These are phyloP conservation scores for Apiospora koreana DNA, from an alignment of 2,329 filamentous ascomycete species.

Conservation along the genomic window DNA sequence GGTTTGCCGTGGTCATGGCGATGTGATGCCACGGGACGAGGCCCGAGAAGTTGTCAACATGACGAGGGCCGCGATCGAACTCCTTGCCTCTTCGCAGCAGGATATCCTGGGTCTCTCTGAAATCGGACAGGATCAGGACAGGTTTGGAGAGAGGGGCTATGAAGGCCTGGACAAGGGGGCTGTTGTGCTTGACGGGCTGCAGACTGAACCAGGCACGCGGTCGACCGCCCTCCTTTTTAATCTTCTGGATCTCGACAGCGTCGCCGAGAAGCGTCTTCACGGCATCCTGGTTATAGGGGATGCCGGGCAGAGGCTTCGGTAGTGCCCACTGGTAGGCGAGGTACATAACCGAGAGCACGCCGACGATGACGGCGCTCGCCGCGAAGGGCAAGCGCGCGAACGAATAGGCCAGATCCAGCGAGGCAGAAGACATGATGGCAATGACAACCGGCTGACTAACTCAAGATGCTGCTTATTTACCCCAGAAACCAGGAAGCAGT, in stretches of 20 bases:
- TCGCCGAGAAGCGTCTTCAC: slow-evolving; percentile 17
- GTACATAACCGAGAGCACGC: slow-evolving; percentile 20
- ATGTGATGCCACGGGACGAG: slow-evolving; percentile 31
- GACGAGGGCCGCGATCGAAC: slow-evolving; percentile 31
- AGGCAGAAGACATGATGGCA: neutral
- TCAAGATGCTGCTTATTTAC: neutral
- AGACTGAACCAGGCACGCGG: slow-evolving; percentile 15
- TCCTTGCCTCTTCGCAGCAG: slow-evolving; percentile 31
- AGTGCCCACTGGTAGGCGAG: slow-evolving; percentile 23
- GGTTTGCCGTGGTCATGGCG: slow-evolving; percentile 31
- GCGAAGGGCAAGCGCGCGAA: slow-evolving; percentile 15
- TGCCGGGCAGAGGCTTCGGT: slow-evolving; percentile 20
- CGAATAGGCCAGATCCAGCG: slow-evolving; percentile 11
- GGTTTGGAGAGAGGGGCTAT: slow-evolving; percentile 32
- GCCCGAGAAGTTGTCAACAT: slow-evolving; percentile 20
- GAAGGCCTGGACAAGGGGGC: slow-evolving; percentile 35
- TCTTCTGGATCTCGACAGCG: slow-evolving; percentile 10
- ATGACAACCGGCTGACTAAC: neutral
- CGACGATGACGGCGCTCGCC: slow-evolving; percentile 12
- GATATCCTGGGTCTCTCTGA: slow-evolving; percentile 34
- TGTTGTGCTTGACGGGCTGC: slow-evolving; percentile 18
- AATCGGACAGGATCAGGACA: slow-evolving; percentile 34
- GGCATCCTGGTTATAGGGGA: slow-evolving; percentile 19
- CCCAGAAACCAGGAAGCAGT: neutral
- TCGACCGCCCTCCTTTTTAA: slow-evolving; percentile 15